A percentile compares a stretch with the other conserved stretches of the same genome.
Conservation (phyloP, 352 stramenopile genomes). For the Phytophthora pisi region DNA sequence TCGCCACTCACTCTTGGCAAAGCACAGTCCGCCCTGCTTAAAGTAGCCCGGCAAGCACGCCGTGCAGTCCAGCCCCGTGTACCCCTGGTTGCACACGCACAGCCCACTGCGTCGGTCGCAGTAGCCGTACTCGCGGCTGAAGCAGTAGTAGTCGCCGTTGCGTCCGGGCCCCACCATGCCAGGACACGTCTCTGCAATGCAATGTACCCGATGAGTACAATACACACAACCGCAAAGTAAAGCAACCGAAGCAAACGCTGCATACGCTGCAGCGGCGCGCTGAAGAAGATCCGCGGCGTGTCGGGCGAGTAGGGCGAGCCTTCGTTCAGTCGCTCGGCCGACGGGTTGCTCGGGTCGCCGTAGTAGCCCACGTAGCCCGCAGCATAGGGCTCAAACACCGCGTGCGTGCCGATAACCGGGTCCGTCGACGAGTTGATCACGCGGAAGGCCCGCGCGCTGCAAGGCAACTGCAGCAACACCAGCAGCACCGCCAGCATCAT, state of each 20-base stretch:
- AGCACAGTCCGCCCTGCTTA: conserved; percentile 83
- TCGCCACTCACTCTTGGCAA: conserved; percentile 72
- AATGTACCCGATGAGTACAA: background rate
- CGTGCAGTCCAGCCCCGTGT: conserved; percentile 91
- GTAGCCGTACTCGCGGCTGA: conserved; percentile 90
- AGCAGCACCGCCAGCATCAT: background rate
- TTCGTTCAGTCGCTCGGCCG: conserved; percentile 85
- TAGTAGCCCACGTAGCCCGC: conserved; percentile 82
- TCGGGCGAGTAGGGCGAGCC: conserved; percentile 78
- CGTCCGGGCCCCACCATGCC: conserved; percentile 89
- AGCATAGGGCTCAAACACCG: conserved; percentile 86
- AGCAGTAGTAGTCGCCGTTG: conserved; percentile 93
- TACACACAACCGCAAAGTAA: conserved; percentile 3
- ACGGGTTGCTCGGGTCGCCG: conserved; percentile 71
- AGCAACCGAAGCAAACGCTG: conserved; percentile 14
- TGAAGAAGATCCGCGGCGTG: conserved; percentile 63
- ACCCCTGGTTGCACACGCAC: conserved; percentile 95
- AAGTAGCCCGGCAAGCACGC: conserved; percentile 91
- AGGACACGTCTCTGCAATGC: conserved; percentile 63
- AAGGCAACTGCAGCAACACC: conserved; percentile 22
- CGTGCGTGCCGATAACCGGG: conserved; percentile 33
- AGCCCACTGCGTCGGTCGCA: conserved; percentile 93
- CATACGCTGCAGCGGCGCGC: conserved; percentile 45
- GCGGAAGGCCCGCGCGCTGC: conserved; percentile 34
- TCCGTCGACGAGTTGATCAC: conserved; percentile 45